Percentiles rank a stretch among this genome's conserved stretches.
Conservation (phyloP, 73 alveolate species). For the Tetrahymena malaccensis region DNA sequence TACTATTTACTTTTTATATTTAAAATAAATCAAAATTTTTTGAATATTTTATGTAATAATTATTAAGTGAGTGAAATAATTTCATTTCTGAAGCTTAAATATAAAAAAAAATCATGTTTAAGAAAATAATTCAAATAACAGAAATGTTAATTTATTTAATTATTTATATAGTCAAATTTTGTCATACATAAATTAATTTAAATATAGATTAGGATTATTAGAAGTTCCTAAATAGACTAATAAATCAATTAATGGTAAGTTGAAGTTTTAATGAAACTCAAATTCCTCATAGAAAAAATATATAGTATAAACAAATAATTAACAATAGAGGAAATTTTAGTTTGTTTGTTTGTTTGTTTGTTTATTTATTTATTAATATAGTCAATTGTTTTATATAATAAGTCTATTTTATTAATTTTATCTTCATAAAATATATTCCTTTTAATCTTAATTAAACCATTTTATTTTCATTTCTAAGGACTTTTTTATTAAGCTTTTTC, state of each 20-base stretch:
- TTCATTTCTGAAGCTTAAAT: too few species aligned
- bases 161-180: too few species aligned
- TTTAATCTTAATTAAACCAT: neutral
- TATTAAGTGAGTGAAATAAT: too few species aligned
- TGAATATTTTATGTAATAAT: too few species aligned
- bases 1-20: too few species aligned
- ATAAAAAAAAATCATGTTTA: too few species aligned
- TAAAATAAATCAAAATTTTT: too few species aligned
- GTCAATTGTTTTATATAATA: neutral
- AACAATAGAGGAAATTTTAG: neutral
- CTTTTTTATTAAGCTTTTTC: neutral
- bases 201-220: neutral
- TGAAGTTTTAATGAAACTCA: neutral
- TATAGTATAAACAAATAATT: neutral
- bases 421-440: neutral
- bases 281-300: neutral
- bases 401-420: neutral
- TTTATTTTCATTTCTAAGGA: neutral
- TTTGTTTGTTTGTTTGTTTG: neutral
- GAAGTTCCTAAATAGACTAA: too few species aligned
- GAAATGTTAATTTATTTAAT: too few species aligned
- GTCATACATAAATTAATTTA: neutral
- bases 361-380: neutral
- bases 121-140: too few species aligned
- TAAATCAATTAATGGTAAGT: neutral